Conservation (phyloP, 352 stramenopile genomes). For the Phytophthora quininea region DNA sequence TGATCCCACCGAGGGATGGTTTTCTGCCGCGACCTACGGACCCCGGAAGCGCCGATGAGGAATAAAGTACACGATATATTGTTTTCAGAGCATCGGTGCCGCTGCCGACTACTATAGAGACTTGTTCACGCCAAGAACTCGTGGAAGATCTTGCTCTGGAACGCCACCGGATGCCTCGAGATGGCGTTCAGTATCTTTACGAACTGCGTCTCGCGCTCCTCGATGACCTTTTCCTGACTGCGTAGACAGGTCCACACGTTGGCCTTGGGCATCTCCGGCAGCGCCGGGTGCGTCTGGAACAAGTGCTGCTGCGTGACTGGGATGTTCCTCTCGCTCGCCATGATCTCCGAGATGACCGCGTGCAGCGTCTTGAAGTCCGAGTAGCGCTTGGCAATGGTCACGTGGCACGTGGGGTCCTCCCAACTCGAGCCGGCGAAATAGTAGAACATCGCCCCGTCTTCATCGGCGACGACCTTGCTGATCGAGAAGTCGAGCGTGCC, state of each 20-base stretch:
- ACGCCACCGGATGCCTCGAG: constrained; percentile 51
- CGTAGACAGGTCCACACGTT: constrained; percentile 44
- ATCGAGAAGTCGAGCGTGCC: constrained; percentile 18
- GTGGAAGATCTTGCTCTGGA: constrained; percentile 45
- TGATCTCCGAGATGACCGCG: constrained; percentile 49
- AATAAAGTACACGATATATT: background rate
- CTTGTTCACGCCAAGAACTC: constrained; percentile 42
- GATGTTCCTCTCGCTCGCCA: constrained; percentile 59
- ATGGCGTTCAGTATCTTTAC: constrained; percentile 69
- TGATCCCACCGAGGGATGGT: too few relatives aligned
- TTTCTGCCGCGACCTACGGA: too few relatives aligned
- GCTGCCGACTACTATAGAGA: background rate
- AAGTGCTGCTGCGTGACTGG: constrained; percentile 38
- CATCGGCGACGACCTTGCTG: constrained; percentile 44
- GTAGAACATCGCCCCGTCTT: constrained; percentile 48
- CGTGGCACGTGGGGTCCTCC: constrained; percentile 41
- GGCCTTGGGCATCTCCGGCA: constrained; percentile 56
- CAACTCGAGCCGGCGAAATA: constrained; percentile 44
- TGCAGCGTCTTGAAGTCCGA: constrained; percentile 78
- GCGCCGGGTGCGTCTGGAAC: constrained; percentile 59
- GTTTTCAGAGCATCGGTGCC: background rate
- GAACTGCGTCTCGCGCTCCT: constrained; percentile 65
- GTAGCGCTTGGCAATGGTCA: constrained; percentile 64
- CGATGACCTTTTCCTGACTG: constrained; percentile 47
- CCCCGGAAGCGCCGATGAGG: too few relatives aligned